These are phyloP conservation scores for Malassezia sp. DNA, from an alignment of 1,284 basidiomycete species.

Conservation along the genomic window DNA sequence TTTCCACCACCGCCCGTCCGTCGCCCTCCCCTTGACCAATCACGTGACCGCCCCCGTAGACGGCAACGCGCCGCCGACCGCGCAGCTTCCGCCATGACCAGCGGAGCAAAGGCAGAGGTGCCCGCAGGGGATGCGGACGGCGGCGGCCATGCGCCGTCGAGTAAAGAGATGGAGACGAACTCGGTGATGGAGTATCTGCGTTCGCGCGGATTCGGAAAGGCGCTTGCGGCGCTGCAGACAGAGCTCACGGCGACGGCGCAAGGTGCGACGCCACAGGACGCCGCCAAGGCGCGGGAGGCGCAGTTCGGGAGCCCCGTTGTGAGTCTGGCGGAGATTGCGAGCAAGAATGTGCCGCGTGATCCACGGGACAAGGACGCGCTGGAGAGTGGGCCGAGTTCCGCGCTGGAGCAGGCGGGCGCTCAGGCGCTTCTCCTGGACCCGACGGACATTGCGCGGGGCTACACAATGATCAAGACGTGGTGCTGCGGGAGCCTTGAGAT, in stretches of 20 bases:
- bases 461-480: slow-evolving; percentile 80
- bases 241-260: slow-evolving; percentile 52
- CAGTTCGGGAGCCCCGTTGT: slow-evolving; percentile 53
- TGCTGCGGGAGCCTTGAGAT: slow-evolving; percentile 77
- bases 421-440: slow-evolving; percentile 73
- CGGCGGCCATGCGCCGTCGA: neutral
- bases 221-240: slow-evolving; percentile 63
- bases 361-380: slow-evolving; percentile 32
- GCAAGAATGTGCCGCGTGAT: slow-evolving; percentile 38
- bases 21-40: too few relatives aligned
- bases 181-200: slow-evolving; percentile 72
- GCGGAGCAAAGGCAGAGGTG: neutral
- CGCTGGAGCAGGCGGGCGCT: slow-evolving; percentile 52
- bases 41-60: too few relatives aligned
- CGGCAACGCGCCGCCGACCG: too few relatives aligned
- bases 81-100: too few relatives aligned
- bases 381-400: slow-evolving; percentile 40
- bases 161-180: slow-evolving; percentile 3
- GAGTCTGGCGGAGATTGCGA: slow-evolving; percentile 51
- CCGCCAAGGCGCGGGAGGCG: slow-evolving; percentile 23
- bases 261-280: slow-evolving; percentile 22
- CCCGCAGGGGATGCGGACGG: neutral
- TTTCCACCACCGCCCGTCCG: too few relatives aligned
- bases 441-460: slow-evolving; percentile 76
- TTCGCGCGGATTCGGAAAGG: slow-evolving; percentile 64